Percentiles rank a stretch among this genome's conserved stretches.
Evolutionary conservation across 1,284 basidiomycete genomes (phyloP).

Genomic region (Heterobasidion parviporum): DNA sequence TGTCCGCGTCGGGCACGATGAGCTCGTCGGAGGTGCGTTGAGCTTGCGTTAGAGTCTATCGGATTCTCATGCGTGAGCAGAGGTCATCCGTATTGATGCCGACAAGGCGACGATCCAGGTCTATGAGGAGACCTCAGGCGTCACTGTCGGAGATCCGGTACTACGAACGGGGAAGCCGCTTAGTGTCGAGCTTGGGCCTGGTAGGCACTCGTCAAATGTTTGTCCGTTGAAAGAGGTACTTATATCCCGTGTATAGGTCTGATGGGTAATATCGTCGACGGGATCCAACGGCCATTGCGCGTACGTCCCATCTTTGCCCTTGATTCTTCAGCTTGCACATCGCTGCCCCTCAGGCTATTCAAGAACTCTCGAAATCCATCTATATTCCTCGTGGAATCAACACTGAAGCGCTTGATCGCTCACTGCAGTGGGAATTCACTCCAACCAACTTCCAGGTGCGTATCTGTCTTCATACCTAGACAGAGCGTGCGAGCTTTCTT

Average conservation of each 20-base stretch:
- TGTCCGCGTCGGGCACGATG: conserved; percentile 93
- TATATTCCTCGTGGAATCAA: conserved; percentile 99
- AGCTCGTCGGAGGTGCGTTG: conserved; percentile 83
- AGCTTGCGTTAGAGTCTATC: not conserved
- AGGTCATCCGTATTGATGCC: conserved; percentile 95
- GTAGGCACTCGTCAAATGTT: conserved; percentile 27
- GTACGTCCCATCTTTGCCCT: conserved; percentile 33
- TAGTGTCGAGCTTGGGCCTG: conserved; percentile 95
- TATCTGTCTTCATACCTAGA: conserved; percentile 1
- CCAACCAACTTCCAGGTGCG: conserved; percentile 73
- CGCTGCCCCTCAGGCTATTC: conserved; percentile 62
- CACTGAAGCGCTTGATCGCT: conserved; percentile 89
- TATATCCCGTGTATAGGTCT: conserved; percentile 46
- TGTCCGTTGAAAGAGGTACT: not conserved
- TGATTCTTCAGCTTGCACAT: conserved; percentile 12
- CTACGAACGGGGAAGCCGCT: conserved; percentile 96
- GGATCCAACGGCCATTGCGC: conserved; percentile 87
- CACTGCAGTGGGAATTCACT: conserved; percentile 92
- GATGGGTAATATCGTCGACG: conserved; percentile 98
- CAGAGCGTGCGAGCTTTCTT: not conserved
- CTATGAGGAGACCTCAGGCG: conserved; percentile 98
- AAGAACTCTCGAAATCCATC: conserved; percentile 94
- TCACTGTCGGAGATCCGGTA: conserved; percentile 97
- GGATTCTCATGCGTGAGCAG: conserved; percentile 28
- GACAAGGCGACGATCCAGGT: conserved; percentile 99